phyloP scores from a whole-genome alignment of 768 basidiomycete genomes.

The Pleurotus sapidus region DNA sequence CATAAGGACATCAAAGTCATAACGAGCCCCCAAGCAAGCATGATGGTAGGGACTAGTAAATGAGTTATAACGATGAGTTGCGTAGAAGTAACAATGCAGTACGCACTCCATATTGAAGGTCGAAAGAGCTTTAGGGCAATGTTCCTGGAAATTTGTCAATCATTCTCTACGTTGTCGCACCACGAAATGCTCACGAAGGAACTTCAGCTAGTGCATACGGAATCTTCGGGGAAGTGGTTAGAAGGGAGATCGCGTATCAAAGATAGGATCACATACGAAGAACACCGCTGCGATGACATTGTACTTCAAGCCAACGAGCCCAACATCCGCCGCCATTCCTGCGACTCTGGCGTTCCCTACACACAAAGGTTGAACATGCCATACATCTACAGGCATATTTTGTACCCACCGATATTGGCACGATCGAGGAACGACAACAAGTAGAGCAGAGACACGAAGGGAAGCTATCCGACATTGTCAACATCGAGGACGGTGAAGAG shows the following conservation, averaged over 20 bases:
- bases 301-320: slow-evolving; percentile 21
- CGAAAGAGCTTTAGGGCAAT: slow-evolving; percentile 19
- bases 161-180: no score
- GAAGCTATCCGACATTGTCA: neutral
- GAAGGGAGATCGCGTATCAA: neutral
- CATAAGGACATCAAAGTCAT: slow-evolving; percentile 25
- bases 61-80: neutral
- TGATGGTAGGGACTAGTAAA: slow-evolving; percentile 18
- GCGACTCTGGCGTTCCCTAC: slow-evolving; percentile 41
- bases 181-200: slow-evolving; percentile 17
- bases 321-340: slow-evolving; percentile 35
- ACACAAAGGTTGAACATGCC: neutral
- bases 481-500: neutral
- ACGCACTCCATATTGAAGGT: slow-evolving; percentile 26
- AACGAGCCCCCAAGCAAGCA: slow-evolving; percentile 23
- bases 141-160: slow-evolving; percentile 15
- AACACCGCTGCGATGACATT: slow-evolving; percentile 25
- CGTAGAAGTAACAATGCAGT: no score
- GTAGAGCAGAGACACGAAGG: slow-evolving; percentile 4
- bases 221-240: slow-evolving; percentile 10
- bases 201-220: slow-evolving; percentile 25
- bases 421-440: slow-evolving; percentile 6
- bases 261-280: slow-evolving; percentile 15
- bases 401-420: neutral
- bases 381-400: neutral